Evolutionary conservation across 129 eudicot species (phyloP).

Genomic region (Lonicera japonica): DNA sequence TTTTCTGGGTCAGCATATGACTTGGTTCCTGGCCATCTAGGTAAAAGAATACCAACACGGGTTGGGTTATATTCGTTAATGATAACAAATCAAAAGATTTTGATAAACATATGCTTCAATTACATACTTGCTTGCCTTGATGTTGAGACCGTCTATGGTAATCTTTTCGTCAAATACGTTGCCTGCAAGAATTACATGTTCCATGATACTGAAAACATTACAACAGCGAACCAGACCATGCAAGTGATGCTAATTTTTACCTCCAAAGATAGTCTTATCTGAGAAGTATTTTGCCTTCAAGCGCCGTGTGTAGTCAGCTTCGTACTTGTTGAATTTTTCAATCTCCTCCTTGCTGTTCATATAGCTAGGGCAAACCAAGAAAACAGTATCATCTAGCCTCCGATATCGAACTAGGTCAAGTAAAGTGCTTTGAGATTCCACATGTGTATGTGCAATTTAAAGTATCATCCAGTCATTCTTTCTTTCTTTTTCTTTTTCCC

Average conservation of each 20-base stretch:
- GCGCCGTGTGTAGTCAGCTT: conserved; percentile 43
- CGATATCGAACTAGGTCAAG: background rate
- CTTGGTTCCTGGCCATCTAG: conserved; percentile 32
- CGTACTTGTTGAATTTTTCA: conserved; percentile 45
- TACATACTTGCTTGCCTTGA: conserved; percentile 49
- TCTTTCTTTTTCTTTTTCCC: too few species aligned
- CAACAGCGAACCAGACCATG: too few species aligned
- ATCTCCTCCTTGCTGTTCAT: conserved; percentile 28
- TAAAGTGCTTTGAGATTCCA: background rate
- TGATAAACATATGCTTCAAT: background rate
- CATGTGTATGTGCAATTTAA: background rate
- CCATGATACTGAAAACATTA: background rate
- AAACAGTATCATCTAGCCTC: background rate
- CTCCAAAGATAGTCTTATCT: conserved; percentile 65
- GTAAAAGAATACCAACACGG: background rate
- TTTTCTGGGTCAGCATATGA: conserved; percentile 53
- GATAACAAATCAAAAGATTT: background rate
- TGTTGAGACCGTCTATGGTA: conserved; percentile 30
- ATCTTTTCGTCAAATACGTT: conserved; percentile 37
- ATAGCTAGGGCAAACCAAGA: conserved; percentile 26
- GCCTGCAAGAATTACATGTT: conserved; percentile 14
- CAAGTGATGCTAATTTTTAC: conserved; percentile 19
- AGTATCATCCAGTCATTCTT: too few species aligned
- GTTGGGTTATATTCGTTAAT: conserved; percentile 1
- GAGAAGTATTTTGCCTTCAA: conserved; percentile 70